Conservation (phyloP, 345 rosid species). For the Raphanus sativus region DNA sequence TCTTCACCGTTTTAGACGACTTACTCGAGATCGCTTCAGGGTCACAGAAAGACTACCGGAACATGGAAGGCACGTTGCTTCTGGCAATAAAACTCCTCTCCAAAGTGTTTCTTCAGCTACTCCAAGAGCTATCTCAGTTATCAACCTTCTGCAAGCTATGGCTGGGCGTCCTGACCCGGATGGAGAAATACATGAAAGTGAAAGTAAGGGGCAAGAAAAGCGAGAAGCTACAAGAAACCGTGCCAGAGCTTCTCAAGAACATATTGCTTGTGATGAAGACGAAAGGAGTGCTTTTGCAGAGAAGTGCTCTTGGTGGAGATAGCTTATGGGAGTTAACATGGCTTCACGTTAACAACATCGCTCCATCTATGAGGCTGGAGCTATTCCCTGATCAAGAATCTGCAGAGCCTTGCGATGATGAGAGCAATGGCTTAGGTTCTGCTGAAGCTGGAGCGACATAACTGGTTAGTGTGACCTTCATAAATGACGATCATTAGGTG, state of each 20-base stretch:
- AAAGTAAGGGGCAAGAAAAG: slow-evolving; percentile 86
- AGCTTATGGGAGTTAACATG: slow-evolving; percentile 98
- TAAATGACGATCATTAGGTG: slow-evolving; percentile 16
- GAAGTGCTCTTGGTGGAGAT: slow-evolving; percentile 91
- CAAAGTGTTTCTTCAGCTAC: slow-evolving; percentile 73
- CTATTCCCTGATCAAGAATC: slow-evolving; percentile 75
- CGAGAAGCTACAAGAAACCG: slow-evolving; percentile 88
- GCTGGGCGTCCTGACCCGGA: slow-evolving; percentile 87
- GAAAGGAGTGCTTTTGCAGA: slow-evolving; percentile 74
- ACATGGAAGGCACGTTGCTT: slow-evolving; percentile 90
- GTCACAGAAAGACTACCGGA: slow-evolving; percentile 85
- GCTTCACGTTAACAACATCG: slow-evolving; percentile 89
- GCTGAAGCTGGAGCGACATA: slow-evolving; percentile 42
- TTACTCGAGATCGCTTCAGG: slow-evolving; percentile 92
- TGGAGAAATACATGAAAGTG: slow-evolving; percentile 91
- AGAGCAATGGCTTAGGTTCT: slow-evolving; percentile 43
- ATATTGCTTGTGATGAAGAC: slow-evolving; percentile 80
- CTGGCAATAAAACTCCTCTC: slow-evolving; percentile 76
- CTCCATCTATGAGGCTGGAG: slow-evolving; percentile 76
- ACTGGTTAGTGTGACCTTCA: slow-evolving; percentile 24
- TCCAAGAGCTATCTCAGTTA: slow-evolving; percentile 67
- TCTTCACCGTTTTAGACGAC: slow-evolving; percentile 92
- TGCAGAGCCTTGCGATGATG: slow-evolving; percentile 45
- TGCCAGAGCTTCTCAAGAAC: slow-evolving; percentile 86
- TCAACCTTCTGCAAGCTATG: slow-evolving; percentile 89